Evolutionary conservation across 139 green algal species (phyloP), one percentile per base, ranked within the genome.

Genomic region (Micromonas commoda): DNA sequence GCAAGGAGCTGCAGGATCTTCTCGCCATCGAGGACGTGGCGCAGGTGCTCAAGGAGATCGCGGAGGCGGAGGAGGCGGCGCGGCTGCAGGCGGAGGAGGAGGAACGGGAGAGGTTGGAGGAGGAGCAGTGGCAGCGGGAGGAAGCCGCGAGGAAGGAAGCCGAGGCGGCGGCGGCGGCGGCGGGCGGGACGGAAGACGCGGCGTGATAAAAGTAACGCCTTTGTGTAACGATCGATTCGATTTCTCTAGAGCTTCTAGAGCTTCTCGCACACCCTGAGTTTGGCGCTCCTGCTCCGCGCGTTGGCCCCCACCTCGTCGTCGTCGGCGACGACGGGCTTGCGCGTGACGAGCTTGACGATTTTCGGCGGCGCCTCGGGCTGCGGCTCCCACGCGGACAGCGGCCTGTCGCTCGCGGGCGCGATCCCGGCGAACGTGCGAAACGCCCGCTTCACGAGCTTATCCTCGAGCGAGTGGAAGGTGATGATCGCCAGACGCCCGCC

Each of bases 391-490:
- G 37, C 31, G 35, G 54, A 61, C 0, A 69, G 24, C 20, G n/a
- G 24, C 60, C 9, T 28, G 5, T 73, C 76, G n/a, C 35, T 38
- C 32, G 35, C 16, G 20, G 69, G 38, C 28, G 65, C 31, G 24
- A 38, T 3, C 16, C 64, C 76, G 4, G 64, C 68, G 35, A 33
- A 69, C 39, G 51, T 69, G 24, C 68, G 39, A 35, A 81, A 74
- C 34, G 67, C 38, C 26, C 52, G 32, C 53, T 77, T 77, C 4
- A 77, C 71, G 28, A 67, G 45, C 13, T 92, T 67, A 83, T 98
- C 95, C 86, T 99, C 95, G 24, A 98, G 83, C 31, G 80, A 91
- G 83, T 99, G 95, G 79, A 99, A 99, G 35, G 82, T 91, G 80
- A 99, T 97, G 23, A 98, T 84, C 0, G 85, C 91, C 66, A 97